Percentiles rank a stretch among this genome's conserved stretches.
Evolutionary conservation across 345 rosid species (phyloP).

Genomic region (Eucalyptus tenuipes): DNA sequence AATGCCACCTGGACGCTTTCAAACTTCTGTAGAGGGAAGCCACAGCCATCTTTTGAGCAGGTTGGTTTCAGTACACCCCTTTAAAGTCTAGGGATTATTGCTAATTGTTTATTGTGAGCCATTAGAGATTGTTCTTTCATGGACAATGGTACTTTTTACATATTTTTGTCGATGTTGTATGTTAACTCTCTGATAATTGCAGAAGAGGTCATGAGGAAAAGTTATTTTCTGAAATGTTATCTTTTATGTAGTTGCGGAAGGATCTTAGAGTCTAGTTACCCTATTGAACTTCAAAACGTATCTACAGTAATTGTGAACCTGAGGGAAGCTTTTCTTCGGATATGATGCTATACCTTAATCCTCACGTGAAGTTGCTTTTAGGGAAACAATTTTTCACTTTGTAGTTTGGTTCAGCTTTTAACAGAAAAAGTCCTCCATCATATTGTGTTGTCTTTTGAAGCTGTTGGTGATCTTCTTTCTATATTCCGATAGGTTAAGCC

Average conservation of each 20-base stretch:
- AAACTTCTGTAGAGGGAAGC: constrained; percentile 38
- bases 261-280: not conserved
- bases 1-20: constrained; percentile 44
- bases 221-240: not conserved
- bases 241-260: not conserved
- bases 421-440: not conserved
- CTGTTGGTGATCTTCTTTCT: not conserved
- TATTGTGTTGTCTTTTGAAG: not conserved
- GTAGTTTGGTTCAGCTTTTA: not conserved
- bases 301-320: not conserved
- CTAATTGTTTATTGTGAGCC: not conserved
- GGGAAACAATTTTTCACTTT: not conserved
- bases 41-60: constrained; percentile 38
- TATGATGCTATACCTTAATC: not conserved
- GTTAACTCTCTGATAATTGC: not conserved
- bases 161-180: not conserved
- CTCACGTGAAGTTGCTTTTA: not conserved
- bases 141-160: not conserved
- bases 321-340: not conserved
- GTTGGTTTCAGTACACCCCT: not conserved
- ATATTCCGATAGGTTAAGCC: constrained; percentile 18
- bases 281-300: not conserved
- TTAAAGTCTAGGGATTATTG: not conserved
- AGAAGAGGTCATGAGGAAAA: not conserved
- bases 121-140: not conserved